A percentile compares a stretch with the other conserved stretches of the same genome.
phyloP scores from a whole-genome alignment of 2,329 filamentous ascomycete genomes.

The Passalora sequoiae region DNA sequence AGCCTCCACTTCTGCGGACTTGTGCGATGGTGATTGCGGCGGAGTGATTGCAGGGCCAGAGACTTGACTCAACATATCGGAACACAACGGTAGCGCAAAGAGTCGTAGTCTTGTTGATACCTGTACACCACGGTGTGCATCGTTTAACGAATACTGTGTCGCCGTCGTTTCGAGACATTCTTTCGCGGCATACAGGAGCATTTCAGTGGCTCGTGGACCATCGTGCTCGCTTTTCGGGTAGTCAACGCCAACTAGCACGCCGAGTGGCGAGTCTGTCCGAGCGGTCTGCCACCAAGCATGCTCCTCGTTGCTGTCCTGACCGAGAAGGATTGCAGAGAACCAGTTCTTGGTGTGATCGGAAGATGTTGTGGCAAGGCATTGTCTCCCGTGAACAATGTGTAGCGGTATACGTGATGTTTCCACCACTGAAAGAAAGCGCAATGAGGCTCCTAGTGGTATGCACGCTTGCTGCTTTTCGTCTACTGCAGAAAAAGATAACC shows the following conservation, averaged over 20 bases:
- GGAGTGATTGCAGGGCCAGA: constrained; percentile 17
- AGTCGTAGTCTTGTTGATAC: constrained; percentile 19
- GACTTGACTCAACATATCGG: constrained; percentile 33
- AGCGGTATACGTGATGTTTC: constrained; percentile 19
- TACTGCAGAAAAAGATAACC: neutral
- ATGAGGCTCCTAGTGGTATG: constrained; percentile 8
- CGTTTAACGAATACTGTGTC: constrained; percentile 32
- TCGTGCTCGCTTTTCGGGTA: neutral
- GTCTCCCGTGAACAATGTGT: constrained; percentile 10
- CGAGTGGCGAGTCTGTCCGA: constrained; percentile 18
- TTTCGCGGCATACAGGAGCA: constrained; percentile 43
- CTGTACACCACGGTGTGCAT: neutral
- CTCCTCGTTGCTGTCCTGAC: constrained; percentile 3
- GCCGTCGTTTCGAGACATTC: constrained; percentile 28
- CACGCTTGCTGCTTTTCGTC: constrained; percentile 1
- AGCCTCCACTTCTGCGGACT: constrained; percentile 15
- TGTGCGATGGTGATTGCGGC: constrained; percentile 24
- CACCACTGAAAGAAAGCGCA: constrained; percentile 20
- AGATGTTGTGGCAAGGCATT: constrained; percentile 8
- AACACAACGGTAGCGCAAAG: constrained; percentile 43
- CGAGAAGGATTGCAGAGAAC: constrained; percentile 18
- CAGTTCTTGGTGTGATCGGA: constrained; percentile 17
- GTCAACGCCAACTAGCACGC: constrained; percentile 16
- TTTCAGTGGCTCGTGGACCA: constrained; percentile 35
- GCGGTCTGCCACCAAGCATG: constrained; percentile 20